Percentiles rank a stretch among this genome's conserved stretches.
Evolutionary conservation across 768 basidiomycete genomes (phyloP).

Genomic region (Serendipita sp.): DNA sequence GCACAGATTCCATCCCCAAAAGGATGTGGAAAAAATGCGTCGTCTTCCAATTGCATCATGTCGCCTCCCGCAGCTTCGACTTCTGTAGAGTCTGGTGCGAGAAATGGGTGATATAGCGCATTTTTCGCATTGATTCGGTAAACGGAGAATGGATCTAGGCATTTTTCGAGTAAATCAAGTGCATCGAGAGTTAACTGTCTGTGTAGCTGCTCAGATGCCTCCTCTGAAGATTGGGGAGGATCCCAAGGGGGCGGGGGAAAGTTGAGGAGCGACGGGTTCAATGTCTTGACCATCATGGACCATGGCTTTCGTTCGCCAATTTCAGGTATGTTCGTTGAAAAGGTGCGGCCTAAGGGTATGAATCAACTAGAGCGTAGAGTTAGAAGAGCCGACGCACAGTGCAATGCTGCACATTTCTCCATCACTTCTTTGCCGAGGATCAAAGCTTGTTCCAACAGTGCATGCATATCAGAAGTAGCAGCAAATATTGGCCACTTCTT

Average conservation of each 20-base stretch:
- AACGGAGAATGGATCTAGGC: slow-evolving; percentile 65
- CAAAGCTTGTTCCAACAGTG: slow-evolving; percentile 82
- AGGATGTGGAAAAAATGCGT: slow-evolving; percentile 53
- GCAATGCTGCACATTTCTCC: slow-evolving; percentile 73
- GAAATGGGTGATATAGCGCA: slow-evolving; percentile 68
- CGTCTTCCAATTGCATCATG: slow-evolving; percentile 30
- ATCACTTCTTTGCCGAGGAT: slow-evolving; percentile 72
- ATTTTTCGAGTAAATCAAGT: slow-evolving; percentile 54
- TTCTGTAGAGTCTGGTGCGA: slow-evolving; percentile 29
- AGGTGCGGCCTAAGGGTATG: slow-evolving; percentile 52
- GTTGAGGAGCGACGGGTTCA: slow-evolving; percentile 44
- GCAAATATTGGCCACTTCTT: slow-evolving; percentile 90
- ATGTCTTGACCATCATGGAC: slow-evolving; percentile 54
- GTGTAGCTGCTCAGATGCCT: slow-evolving; percentile 29
- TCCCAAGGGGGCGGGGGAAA: slow-evolving; percentile 31
- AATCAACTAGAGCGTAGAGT: not conserved
- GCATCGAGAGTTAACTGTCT: slow-evolving; percentile 35
- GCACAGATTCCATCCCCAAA: slow-evolving; percentile 53
- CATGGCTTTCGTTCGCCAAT: slow-evolving; percentile 56
- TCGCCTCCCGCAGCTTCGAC: slow-evolving; percentile 9
- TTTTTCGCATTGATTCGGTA: slow-evolving; percentile 60
- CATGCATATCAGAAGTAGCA: slow-evolving; percentile 86
- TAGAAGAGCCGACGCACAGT: slow-evolving; percentile 42
- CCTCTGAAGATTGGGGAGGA: slow-evolving; percentile 25
- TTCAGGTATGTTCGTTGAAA: slow-evolving; percentile 79